These are phyloP conservation scores for Ustilago loliicola DNA, from an alignment of 1,284 basidiomycete species.

Conservation along the genomic window DNA sequence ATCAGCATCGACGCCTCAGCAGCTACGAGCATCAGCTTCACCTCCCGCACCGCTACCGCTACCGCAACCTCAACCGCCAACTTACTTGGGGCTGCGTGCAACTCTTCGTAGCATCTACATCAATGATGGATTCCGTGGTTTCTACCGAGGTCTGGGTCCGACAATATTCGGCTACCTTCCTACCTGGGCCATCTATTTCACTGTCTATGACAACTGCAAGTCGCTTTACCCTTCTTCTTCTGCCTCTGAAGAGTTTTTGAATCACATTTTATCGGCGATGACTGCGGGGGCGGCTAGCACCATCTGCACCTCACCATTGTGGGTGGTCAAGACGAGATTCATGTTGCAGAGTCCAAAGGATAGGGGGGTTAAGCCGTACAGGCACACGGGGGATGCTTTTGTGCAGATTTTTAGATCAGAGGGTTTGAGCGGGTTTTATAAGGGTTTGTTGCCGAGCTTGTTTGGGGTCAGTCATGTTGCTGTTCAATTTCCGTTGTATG, in stretches of 20 bases:
- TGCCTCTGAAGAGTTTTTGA: conserved; percentile 54
- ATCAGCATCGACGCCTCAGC: too few species aligned
- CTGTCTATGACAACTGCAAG: conserved; percentile 66
- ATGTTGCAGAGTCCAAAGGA: conserved; percentile 58
- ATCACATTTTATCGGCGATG: conserved; percentile 67
- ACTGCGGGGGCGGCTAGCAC: conserved; percentile 66
- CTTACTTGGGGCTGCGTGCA: conserved; percentile 28
- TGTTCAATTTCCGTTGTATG: conserved; percentile 69
- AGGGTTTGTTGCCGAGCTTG: conserved; percentile 62
- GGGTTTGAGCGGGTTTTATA: conserved; percentile 66
- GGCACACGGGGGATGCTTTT: conserved; percentile 67
- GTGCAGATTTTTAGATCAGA: conserved; percentile 61
- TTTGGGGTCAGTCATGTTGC: conserved; percentile 68
- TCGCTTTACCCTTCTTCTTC: not conserved
- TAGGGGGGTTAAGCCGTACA: conserved; percentile 43
- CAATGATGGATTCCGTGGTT: conserved; percentile 66
- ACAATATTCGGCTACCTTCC: conserved; percentile 69
- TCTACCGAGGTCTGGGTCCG: conserved; percentile 67
- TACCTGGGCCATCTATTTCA: conserved; percentile 70
- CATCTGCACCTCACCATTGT: conserved; percentile 65
- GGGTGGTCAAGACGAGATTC: conserved; percentile 69
- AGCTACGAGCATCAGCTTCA: too few species aligned
- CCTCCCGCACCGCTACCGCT: too few species aligned
- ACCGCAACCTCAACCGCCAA: too few species aligned
- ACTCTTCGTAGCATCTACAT: conserved; percentile 58